Evolutionary conservation across 352 stramenopile genomes (phyloP).

Genomic region (Phytopythium ostracodes): DNA sequence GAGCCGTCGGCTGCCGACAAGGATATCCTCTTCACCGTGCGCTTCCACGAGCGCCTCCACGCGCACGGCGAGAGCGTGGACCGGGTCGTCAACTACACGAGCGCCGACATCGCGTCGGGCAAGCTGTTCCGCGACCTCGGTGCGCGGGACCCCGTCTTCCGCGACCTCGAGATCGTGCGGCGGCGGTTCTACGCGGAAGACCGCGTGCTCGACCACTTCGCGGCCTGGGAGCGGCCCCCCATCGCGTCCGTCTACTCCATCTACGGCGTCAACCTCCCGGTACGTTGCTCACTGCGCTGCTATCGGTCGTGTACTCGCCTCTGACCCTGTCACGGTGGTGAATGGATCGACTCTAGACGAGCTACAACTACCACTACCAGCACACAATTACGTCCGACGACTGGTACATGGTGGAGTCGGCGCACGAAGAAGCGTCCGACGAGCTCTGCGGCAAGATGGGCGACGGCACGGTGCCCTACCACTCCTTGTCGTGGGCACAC

Average conservation of each 20-base stretch:
- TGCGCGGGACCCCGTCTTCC: constrained; percentile 53
- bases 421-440: constrained; percentile 40
- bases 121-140: constrained; percentile 72
- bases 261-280: constrained; percentile 75
- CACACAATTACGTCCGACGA: constrained; percentile 39
- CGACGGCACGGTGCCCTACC: constrained; percentile 71
- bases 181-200: constrained; percentile 68
- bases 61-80: constrained; percentile 13
- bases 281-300: constrained; percentile 9
- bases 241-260: constrained; percentile 74
- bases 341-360: constrained; percentile 29
- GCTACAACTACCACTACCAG: constrained; percentile 71
- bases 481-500: constrained; percentile 77
- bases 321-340: background rate
- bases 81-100: constrained; percentile 51
- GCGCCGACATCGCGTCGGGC: constrained; percentile 58
- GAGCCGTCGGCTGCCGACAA: constrained; percentile 44
- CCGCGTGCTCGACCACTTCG: constrained; percentile 50
- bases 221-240: constrained; percentile 59
- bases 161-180: constrained; percentile 50
- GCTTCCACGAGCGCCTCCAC: constrained; percentile 25
- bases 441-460: constrained; percentile 67
- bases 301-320: background rate
- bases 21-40: constrained; percentile 51
- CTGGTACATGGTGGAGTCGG: constrained; percentile 60